phyloP scores from a whole-genome alignment of 2,329 filamentous ascomycete species.

The Dothiorella sarmentorum region DNA sequence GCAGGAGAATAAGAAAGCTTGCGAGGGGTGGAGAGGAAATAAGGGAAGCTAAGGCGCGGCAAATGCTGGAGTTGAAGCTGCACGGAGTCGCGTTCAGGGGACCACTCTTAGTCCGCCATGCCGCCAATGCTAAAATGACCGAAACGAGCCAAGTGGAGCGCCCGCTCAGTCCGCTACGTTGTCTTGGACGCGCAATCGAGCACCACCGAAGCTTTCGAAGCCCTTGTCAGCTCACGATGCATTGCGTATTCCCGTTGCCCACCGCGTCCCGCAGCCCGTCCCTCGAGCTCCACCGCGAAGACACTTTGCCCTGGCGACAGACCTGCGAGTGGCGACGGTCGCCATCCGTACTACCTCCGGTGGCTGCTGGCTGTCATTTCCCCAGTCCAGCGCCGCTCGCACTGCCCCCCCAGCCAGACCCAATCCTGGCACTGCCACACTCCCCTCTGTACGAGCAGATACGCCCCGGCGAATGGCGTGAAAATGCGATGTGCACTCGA shows the following conservation, averaged over 20 bases:
- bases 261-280: neutral
- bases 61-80: conserved; percentile 8
- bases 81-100: conserved; percentile 16
- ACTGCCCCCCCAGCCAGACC: conserved; percentile 1
- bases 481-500: conserved; percentile 13
- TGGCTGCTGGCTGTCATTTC: conserved; percentile 3
- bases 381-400: conserved; percentile 10
- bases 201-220: conserved; percentile 2
- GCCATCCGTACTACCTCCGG: neutral
- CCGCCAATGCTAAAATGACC: conserved; percentile 16
- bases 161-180: conserved; percentile 8
- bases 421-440: conserved; percentile 15
- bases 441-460: neutral
- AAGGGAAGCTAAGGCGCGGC: conserved; percentile 12
- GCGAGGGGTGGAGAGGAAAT: conserved; percentile 17
- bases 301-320: no score
- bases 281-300: neutral
- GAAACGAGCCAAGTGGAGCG: conserved; percentile 19
- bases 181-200: conserved; percentile 19
- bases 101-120: conserved; percentile 12
- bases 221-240: neutral
- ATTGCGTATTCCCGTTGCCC: neutral
- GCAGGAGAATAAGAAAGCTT: conserved; percentile 16
- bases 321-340: no score
- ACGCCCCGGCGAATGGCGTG: conserved; percentile 9